Evolutionary conservation across 495 filamentous ascomycete genomes (phyloP).

Genomic region (Thozetella sp.): DNA sequence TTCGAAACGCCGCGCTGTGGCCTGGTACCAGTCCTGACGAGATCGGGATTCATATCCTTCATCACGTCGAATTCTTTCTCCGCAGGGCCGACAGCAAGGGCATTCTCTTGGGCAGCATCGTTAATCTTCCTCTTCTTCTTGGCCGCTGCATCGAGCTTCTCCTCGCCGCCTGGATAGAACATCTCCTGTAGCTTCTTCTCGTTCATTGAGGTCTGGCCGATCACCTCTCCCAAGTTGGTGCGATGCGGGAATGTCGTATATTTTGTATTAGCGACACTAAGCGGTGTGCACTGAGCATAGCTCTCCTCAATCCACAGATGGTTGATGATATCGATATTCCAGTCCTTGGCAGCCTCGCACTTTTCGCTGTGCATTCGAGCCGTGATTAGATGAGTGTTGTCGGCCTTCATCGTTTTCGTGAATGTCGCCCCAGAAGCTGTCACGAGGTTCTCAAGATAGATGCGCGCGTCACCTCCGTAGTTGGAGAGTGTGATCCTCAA

Average conservation of each 20-base stretch:
- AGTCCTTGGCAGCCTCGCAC: conserved; percentile 86
- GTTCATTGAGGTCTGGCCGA: conserved; percentile 73
- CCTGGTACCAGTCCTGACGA: conserved; percentile 16
- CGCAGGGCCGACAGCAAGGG: conserved; percentile 22
- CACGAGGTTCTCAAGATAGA: conserved; percentile 92
- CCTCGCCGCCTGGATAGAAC: conserved; percentile 41
- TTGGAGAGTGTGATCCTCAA: conserved; percentile 87
- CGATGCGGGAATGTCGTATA: conserved; percentile 83
- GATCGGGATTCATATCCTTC: conserved; percentile 24
- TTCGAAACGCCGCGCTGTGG: conserved; percentile 14
- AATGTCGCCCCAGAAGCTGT: conserved; percentile 79
- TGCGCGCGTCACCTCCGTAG: conserved; percentile 90
- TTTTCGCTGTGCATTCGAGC: conserved; percentile 89
- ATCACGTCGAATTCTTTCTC: conserved; percentile 32
- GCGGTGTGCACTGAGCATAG: conserved; percentile 82
- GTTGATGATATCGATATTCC: conserved; percentile 88
- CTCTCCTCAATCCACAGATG: conserved; percentile 98
- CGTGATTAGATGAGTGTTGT: conserved; percentile 95
- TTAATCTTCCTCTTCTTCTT: conserved; percentile 42
- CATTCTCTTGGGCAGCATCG: conserved; percentile 38
- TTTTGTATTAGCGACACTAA: conserved; percentile 63
- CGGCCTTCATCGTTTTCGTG: conserved; percentile 89
- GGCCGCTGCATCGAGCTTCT: conserved; percentile 22
- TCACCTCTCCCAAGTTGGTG: conserved; percentile 91
- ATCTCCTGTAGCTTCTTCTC: conserved; percentile 29